Evolutionary conservation across 2,329 filamentous ascomycete species (phyloP), one percentile per base, ranked within the genome.

Genomic region (Venturia aucupariae): DNA sequence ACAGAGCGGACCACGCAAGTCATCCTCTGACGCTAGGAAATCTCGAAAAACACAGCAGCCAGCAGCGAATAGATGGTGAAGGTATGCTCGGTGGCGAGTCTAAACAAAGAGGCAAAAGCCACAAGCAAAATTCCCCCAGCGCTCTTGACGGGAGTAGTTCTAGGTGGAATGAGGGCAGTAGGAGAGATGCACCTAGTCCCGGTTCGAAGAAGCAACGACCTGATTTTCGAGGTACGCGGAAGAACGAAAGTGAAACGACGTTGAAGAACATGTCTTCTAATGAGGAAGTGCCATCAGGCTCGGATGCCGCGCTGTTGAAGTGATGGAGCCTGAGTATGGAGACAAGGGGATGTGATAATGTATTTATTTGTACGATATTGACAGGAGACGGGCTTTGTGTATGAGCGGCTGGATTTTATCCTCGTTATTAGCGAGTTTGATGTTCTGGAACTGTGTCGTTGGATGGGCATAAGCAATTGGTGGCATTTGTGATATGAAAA

Each of bases 1-100:
- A 57, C 51, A 19, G 51, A 35, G 51, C 51, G 15, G 51, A 57
- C 51, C 51, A 57, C 51, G 51, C 51, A 48, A 51, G 60, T 30
- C 62, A 63, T 22, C 42, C 35, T 15, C 39, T 63, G 11, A 63
- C 62, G 6, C 32, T 46, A n/a, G 62, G 46, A 42, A 63, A 63
- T 19, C 41, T 63, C 19, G 62, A 57, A 19, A 63, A 57, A 44
- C 35, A 55, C 35, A 55, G 32, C n/a, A 55, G 51, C 30, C 41
- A 63, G 42, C 61, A 62, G 22, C 61, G 51, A 57, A 57, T 57
- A 27, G 51, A 57, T 3, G 27, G 51, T n/a, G 51, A 35, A 57
- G 30, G 51, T 4, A 35, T 57, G 51, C 51, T 35, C 30, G 19
- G 51, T 35, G 51, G 51, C 15, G 51, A 57, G 7, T 19, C 30